Evolutionary conservation across 495 filamentous ascomycete genomes (phyloP).

Genomic region (Penicillium coprophilum): DNA sequence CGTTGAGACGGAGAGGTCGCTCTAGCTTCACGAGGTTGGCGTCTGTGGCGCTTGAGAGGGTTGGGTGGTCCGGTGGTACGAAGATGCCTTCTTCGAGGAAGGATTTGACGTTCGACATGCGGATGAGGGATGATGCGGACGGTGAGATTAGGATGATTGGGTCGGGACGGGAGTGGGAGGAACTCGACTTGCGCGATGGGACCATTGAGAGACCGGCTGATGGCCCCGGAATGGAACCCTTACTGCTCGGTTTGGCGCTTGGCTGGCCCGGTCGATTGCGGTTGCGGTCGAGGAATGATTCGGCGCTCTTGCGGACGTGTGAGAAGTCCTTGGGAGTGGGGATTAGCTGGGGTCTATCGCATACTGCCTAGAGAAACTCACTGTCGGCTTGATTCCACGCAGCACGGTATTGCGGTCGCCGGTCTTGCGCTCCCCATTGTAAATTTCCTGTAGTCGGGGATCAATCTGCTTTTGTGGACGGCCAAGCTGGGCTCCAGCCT

Average conservation of each 20-base stretch:
- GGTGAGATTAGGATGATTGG: conserved; percentile 98
- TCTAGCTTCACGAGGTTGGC: conserved; percentile 80
- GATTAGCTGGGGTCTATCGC: neutral
- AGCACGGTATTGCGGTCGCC: conserved; percentile 89
- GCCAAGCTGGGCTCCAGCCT: conserved; percentile 51
- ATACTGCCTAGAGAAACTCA: conserved; percentile 43
- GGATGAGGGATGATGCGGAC: conserved; percentile 95
- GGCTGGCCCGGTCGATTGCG: conserved; percentile 44
- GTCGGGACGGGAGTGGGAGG: conserved; percentile 65
- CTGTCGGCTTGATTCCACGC: conserved; percentile 85
- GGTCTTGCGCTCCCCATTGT: conserved; percentile 84
- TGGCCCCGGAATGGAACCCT: conserved; percentile 39
- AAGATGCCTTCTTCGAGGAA: conserved; percentile 89
- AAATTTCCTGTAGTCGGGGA: conserved; percentile 80
- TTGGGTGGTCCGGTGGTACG: conserved; percentile 69
- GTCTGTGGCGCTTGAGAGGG: conserved; percentile 54
- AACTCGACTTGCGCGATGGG: conserved; percentile 50
- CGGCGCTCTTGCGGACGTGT: conserved; percentile 82
- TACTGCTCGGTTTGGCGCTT: conserved; percentile 43
- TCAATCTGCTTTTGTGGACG: conserved; percentile 63
- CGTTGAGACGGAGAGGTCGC: conserved; percentile 72
- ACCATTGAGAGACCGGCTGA: conserved; percentile 43
- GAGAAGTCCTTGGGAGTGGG: conserved; percentile 76
- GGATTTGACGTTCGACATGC: conserved; percentile 92
- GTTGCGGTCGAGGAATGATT: conserved; percentile 70